phyloP scores from a whole-genome alignment of 352 stramenopile genomes.

The Globisporangium spiculum region DNA sequence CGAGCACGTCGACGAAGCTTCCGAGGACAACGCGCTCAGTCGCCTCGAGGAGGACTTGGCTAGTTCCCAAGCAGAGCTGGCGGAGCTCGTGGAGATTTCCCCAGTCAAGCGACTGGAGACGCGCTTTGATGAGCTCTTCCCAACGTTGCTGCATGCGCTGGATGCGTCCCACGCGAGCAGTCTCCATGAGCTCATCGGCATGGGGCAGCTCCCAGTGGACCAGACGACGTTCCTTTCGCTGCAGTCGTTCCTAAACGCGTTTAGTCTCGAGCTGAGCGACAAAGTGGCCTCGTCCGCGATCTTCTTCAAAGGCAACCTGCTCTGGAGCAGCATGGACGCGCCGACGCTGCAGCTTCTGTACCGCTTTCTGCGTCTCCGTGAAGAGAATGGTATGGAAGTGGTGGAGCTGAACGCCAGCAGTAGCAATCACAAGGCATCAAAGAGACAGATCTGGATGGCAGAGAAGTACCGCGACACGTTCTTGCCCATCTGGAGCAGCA shows the following conservation, averaged over 20 bases:
- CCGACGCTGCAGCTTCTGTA: slow-evolving; percentile 35
- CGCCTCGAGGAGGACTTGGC: slow-evolving; percentile 8
- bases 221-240: slow-evolving; percentile 42
- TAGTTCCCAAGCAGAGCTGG: slow-evolving; percentile 25
- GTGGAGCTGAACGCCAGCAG: background rate
- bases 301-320: slow-evolving; percentile 54
- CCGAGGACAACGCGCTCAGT: background rate
- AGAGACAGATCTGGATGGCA: slow-evolving; percentile 34
- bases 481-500: slow-evolving; percentile 60
- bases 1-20: slow-evolving; percentile 4
- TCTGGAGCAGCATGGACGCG: slow-evolving; percentile 46
- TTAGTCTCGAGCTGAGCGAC: slow-evolving; percentile 23
- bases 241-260: slow-evolving; percentile 50
- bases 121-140: slow-evolving; percentile 35
- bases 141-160: slow-evolving; percentile 35
- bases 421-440: no score
- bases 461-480: slow-evolving; percentile 58
- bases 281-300: slow-evolving; percentile 24
- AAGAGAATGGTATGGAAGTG: slow-evolving; percentile 51
- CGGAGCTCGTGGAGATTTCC: slow-evolving; percentile 28
- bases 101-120: slow-evolving; percentile 25
- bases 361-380: slow-evolving; percentile 46
- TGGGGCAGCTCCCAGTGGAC: slow-evolving; percentile 51
- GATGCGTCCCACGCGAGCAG: slow-evolving; percentile 31
- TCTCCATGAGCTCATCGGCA: slow-evolving; percentile 42